Percentiles rank a stretch among this genome's conserved stretches.
phyloP scores from a whole-genome alignment of 805 yeast species.

The Saccharomyces jurei region DNA sequence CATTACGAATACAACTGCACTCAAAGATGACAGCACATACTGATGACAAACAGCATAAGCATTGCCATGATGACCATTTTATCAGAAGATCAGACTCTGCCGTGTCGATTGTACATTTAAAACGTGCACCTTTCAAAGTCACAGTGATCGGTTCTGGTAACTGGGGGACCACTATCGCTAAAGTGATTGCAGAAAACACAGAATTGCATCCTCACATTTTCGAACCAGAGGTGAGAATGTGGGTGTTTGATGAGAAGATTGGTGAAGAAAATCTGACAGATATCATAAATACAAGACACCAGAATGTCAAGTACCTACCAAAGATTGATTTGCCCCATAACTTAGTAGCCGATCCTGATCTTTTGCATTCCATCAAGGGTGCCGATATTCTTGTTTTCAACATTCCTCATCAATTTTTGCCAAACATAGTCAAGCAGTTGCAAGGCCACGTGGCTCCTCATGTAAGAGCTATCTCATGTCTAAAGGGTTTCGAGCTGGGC shows the following conservation, averaged over 20 bases:
- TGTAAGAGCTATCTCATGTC: conserved; percentile 85
- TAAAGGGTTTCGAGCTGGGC: conserved; percentile 88
- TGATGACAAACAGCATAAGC: background rate
- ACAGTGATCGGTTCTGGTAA: conserved; percentile 92
- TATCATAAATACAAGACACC: conserved; percentile 82
- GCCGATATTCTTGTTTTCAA: conserved; percentile 87
- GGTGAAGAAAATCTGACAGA: conserved; percentile 78
- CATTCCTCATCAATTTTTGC: conserved; percentile 93
- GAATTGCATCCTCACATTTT: conserved; percentile 64
- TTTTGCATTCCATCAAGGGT: conserved; percentile 63
- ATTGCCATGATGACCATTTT: background rate
- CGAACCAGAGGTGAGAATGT: conserved; percentile 73
- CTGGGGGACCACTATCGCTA: conserved; percentile 97
- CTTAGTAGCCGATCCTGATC: conserved; percentile 77
- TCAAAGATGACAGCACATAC: conserved; percentile 13
- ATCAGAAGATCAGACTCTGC: conserved; percentile 4
- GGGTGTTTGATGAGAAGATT: conserved; percentile 86
- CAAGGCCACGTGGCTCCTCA: conserved; percentile 61
- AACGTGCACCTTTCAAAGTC: conserved; percentile 40
- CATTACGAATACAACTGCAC: background rate
- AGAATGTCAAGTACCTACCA: conserved; percentile 89
- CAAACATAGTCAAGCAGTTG: conserved; percentile 65
- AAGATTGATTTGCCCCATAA: conserved; percentile 78
- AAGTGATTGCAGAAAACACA: conserved; percentile 85
- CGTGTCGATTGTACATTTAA: conserved; percentile 4